Percentiles rank a stretch among this genome's conserved stretches.
phyloP scores from a whole-genome alignment of 2,329 filamentous ascomycete species.

The Leptographium radiaticola region DNA sequence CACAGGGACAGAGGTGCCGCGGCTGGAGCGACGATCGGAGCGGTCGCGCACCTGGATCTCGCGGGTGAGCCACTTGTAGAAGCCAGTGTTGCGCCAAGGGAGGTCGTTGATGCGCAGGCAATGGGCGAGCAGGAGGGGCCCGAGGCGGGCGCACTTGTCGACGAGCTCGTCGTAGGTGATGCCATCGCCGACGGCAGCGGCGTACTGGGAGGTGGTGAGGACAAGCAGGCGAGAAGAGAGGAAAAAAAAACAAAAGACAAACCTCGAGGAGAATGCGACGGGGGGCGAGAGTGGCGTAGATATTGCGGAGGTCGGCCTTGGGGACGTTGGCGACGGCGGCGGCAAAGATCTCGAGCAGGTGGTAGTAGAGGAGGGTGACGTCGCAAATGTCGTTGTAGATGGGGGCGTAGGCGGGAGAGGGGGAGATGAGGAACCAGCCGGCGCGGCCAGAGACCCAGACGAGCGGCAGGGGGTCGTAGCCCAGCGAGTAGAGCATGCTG shows the following conservation, averaged over 20 bases:
- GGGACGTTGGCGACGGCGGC: slow-evolving; percentile 15
- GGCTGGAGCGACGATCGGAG: slow-evolving; percentile 4
- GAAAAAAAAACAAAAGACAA: neutral
- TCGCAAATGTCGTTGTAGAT: slow-evolving; percentile 49
- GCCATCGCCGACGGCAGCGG: slow-evolving; percentile 38
- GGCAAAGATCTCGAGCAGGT: slow-evolving; percentile 43
- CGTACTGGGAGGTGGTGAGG: slow-evolving; percentile 23
- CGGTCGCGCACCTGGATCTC: slow-evolving; percentile 17
- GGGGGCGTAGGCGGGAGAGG: slow-evolving; percentile 39
- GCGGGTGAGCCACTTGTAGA: slow-evolving; percentile 34
- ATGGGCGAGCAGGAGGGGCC: slow-evolving; percentile 38
- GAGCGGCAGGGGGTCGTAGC: slow-evolving; percentile 37
- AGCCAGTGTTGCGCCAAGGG: slow-evolving; percentile 31
- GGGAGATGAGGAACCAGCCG: slow-evolving; percentile 57
- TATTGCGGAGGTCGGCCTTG: slow-evolving; percentile 22
- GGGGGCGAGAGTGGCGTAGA: slow-evolving; percentile 15
- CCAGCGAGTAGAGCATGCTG: slow-evolving; percentile 38
- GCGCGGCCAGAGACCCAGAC: slow-evolving; percentile 53
- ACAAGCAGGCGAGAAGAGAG: slow-evolving; percentile 1
- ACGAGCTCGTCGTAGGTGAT: slow-evolving; percentile 34
- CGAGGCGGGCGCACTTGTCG: slow-evolving; percentile 33
- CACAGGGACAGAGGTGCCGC: neutral
- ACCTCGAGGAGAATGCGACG: slow-evolving; percentile 24
- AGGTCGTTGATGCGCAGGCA: slow-evolving; percentile 28
- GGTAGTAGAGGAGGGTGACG: slow-evolving; percentile 52